Conservation (phyloP, 192 early-diverging fungal species). For the Phlyctochytrium planicorne region DNA sequence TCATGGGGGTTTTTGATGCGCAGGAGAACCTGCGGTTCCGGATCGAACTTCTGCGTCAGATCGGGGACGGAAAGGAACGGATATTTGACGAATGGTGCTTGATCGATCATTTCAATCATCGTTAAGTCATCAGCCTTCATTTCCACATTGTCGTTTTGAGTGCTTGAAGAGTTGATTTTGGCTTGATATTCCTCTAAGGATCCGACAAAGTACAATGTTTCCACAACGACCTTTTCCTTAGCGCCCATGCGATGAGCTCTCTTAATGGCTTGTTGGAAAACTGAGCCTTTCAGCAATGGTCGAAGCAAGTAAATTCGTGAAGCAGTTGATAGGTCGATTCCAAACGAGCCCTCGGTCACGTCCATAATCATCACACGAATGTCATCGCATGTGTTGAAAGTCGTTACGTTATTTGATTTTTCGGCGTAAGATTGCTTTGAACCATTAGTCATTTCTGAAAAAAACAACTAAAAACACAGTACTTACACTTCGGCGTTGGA, state of each 20-base stretch:
- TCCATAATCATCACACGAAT: constrained; percentile 59
- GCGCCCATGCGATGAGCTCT: constrained; percentile 83
- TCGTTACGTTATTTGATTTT: constrained; percentile 51
- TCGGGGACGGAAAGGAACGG: too few species aligned
- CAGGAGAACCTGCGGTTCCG: too few species aligned
- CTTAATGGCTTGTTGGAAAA: constrained; percentile 81
- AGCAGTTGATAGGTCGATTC: constrained; percentile 76
- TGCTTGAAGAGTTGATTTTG: too few species aligned
- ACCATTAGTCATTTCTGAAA: not conserved
- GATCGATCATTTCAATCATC: too few species aligned
- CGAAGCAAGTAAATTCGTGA: constrained; percentile 47
- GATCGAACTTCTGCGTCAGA: too few species aligned
- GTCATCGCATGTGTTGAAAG: constrained; percentile 58
- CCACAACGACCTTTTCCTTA: constrained; percentile 55
- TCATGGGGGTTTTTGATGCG: too few species aligned
- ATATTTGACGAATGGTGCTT: too few species aligned
- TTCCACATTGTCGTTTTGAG: too few species aligned
- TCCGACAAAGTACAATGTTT: constrained; percentile 53
- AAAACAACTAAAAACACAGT: not conserved
- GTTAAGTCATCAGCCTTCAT: too few species aligned
- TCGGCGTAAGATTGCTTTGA: constrained; percentile 10
- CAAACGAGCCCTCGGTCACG: constrained; percentile 62
- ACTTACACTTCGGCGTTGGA: not conserved
- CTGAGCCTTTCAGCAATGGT: constrained; percentile 68
- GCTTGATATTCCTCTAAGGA: constrained; percentile 49